Evolutionary conservation across 116 monocot species (phyloP), one percentile per base, ranked within the genome.

Genomic region (Dioscorea cayenensis): DNA sequence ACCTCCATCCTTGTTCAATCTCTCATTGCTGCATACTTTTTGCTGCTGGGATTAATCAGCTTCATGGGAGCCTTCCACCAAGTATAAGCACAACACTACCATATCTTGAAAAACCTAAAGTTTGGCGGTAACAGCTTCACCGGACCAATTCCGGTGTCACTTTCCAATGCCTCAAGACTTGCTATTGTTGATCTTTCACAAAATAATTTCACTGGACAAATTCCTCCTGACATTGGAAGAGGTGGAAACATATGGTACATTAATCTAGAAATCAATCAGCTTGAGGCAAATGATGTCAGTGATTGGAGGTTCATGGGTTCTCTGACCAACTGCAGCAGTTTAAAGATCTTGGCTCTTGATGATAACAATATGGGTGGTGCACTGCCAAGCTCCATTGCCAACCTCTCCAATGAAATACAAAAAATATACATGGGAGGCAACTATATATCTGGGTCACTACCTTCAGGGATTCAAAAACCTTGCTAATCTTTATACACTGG

Each of bases 251-350:
- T 81, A 4, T 11, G 1, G 5, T 4, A 6, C 0, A 25, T 83
- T 14, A 29, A 12, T 35, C 68, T 83, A 2, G 28, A 35, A 4
- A 5, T 6, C 2, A 83, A 83, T 36, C 67, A 67, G 12, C 63
- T 78, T 25, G 58, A 66, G 19, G 76, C 81, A 3, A 51, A 37
- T 18, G 36, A 78, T 17, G 66, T 16, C 18, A 38, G 28, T 22
- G 77, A 70, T 23, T 84, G 84, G 84, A 59, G 17, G 23, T 84
- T 80, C 27, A 37, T 84, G 11, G 16, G 11, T 65, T 69, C 71
- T 48, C 43, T 84, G 55, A 50, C 77, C 2, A 84, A 84, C 28
- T 80, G 84, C 50, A 84, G 60, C 1, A 14, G 49, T 27, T 23
- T 84, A 19, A 4, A 21, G 8, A 25, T 4, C 19, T 50, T 84